Base-by-base conservation (phyloP, 306 rosid genomes). In the Cucurbita argyrosperma region DNA sequence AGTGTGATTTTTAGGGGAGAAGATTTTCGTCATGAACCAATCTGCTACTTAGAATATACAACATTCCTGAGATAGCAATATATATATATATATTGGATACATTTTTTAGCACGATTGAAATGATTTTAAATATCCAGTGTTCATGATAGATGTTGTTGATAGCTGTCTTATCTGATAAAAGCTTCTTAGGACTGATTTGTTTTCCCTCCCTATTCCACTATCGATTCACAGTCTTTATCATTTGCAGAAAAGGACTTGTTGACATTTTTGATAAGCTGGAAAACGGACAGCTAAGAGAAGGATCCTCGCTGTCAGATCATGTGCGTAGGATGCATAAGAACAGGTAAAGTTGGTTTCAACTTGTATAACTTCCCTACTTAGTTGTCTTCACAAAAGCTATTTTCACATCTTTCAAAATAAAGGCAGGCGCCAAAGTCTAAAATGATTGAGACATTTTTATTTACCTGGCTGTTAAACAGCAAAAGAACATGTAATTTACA, bases 161-260 rank as follows among this genome's bases (percentile, higher is more conserved):
- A 40, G 43, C 43, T 40, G 43, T 40, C 4, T 40, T 40, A 40
- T 40, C 43, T 4, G 43, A 40, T 40, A 40, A 7, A 40, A 40
- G 43, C 7, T 40, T 40, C 43, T 40, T 40, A 40, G 5, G 7
- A 40, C 43, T 40, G 43, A 4, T 40, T 40, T 40, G 43, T 40
- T 40, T 40, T 40, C 43, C 43, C 43, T 40, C 43, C 7, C 43
- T 40, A 40, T 40, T 40, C 43, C 43, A 40, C 7, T 5, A 40
- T 40, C 43, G 0, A 40, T 40, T 5, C 43, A 40, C 43, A 5
- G 5, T 40, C 7, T 40, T 40, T 40, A 40, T 40, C 76, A 70
- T 82, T 72, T 58, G 66, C 84, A 92, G 98, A 87, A 88, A 85
- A 84, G 92, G 92, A 78, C 96, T 92, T 5, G 92, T 90, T 81